A percentile compares a stretch with the other conserved stretches of the same genome.
Conservation (phyloP, 1,284 basidiomycete genomes). For the Cryptococcus sp. region DNA sequence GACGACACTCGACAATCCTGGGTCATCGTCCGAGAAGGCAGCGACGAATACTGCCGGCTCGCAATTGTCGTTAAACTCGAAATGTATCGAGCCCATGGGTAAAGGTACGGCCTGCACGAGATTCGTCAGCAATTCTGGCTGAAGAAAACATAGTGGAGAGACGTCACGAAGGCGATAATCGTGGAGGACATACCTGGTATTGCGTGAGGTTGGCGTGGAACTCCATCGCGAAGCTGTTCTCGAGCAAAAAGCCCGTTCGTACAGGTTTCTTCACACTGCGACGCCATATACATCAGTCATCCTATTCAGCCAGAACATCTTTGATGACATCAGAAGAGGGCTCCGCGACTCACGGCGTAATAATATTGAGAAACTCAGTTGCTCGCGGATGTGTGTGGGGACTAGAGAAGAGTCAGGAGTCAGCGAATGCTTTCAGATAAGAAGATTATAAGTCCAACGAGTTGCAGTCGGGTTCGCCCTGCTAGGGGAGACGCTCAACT, state of each 20-base stretch:
- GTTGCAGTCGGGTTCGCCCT: too few species aligned
- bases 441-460: too few species aligned
- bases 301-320: too few species aligned
- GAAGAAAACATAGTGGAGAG: neutral
- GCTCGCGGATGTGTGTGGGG: constrained; percentile 7
- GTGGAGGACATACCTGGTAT: neutral
- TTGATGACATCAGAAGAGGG: too few species aligned
- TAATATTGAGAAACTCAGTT: constrained; percentile 2
- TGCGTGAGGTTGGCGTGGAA: constrained; percentile 6
- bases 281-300: too few species aligned
- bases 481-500: neutral
- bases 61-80: constrained; percentile 17
- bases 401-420: neutral
- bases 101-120: neutral
- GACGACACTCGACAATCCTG: constrained; percentile 12
- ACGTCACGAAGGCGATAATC: neutral
- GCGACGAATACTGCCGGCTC: constrained; percentile 10
- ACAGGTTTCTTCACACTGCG: constrained; percentile 1
- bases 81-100: constrained; percentile 14
- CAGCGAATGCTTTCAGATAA: neutral
- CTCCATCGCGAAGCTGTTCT: constrained; percentile 7
- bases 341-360: neutral
- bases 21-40: constrained; percentile 11
- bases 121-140: neutral
- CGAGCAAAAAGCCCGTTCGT: constrained; percentile 5